Conservation (phyloP, 108 stramenopile genomes). For the Schizochytrium sp. region DNA sequence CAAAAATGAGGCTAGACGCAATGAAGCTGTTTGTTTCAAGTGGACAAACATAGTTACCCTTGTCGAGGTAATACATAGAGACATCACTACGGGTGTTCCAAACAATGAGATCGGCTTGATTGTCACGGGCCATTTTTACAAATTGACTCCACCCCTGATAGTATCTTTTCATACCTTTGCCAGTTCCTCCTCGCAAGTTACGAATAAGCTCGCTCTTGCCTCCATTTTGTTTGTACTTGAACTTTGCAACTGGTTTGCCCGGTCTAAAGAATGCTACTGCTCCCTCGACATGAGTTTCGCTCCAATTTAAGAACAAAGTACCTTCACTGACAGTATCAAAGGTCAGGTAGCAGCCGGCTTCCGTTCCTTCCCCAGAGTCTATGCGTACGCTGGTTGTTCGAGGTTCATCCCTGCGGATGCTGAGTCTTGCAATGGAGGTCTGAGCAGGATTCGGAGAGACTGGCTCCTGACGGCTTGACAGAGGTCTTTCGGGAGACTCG, state of each 20-base stretch:
- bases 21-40: background rate
- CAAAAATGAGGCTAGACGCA: background rate
- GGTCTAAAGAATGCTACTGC: slow-evolving; percentile 58
- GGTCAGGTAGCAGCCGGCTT: slow-evolving; percentile 56
- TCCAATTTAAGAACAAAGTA: slow-evolving; percentile 59
- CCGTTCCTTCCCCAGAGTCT: background rate
- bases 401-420: background rate
- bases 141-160: slow-evolving; percentile 53
- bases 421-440: background rate
- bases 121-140: slow-evolving; percentile 33
- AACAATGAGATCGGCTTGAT: background rate
- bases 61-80: slow-evolving; percentile 11
- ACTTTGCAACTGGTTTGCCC: slow-evolving; percentile 35
- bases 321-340: slow-evolving; percentile 39
- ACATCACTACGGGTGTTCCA: background rate
- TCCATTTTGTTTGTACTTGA: slow-evolving; percentile 61
- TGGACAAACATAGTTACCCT: background rate
- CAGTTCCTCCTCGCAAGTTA: slow-evolving; percentile 49
- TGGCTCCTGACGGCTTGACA: background rate
- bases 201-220: slow-evolving; percentile 54
- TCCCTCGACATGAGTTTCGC: slow-evolving; percentile 40
- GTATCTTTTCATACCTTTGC: slow-evolving; percentile 61
- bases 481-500: background rate
- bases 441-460: background rate
- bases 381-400: slow-evolving; percentile 36